phyloP scores from a whole-genome alignment of 148 eudicot genomes.

The Oxyria digyna region DNA sequence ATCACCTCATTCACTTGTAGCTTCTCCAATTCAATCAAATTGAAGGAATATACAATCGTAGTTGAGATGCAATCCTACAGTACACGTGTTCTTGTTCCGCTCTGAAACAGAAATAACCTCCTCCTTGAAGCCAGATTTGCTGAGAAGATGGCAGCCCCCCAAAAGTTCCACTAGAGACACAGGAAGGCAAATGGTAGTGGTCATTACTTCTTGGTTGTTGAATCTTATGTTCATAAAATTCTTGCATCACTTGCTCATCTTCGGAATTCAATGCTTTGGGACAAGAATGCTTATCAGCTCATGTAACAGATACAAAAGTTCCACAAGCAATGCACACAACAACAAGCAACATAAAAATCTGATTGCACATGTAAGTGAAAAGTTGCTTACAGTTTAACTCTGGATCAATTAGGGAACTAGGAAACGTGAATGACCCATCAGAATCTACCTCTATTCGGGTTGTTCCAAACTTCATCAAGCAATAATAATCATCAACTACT shows the following conservation, averaged over 20 bases:
- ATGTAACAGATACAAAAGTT: slow-evolving; percentile 3
- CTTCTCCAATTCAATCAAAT: too few relatives aligned
- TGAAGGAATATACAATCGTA: too few relatives aligned
- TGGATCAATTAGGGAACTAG: slow-evolving; percentile 38
- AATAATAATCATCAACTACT: slow-evolving; percentile 14
- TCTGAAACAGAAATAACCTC: too few relatives aligned
- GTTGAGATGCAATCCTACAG: too few relatives aligned
- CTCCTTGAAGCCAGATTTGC: too few relatives aligned
- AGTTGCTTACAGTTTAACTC: slow-evolving; percentile 35
- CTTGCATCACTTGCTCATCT: slow-evolving; percentile 69
- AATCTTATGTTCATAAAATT: slow-evolving; percentile 76
- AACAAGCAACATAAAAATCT: not conserved
- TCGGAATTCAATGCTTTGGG: slow-evolving; percentile 67
- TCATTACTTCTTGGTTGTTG: too few relatives aligned
- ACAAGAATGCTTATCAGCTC: slow-evolving; percentile 75
- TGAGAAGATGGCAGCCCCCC: too few relatives aligned
- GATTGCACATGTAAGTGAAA: not conserved
- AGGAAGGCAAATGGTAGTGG: too few relatives aligned
- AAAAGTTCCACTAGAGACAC: too few relatives aligned
- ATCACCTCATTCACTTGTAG: too few relatives aligned
- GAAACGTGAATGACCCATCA: slow-evolving; percentile 72
- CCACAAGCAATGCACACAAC: not conserved
- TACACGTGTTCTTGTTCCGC: too few relatives aligned
- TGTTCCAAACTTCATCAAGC: slow-evolving; percentile 59
- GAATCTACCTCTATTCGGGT: slow-evolving; percentile 63